These are phyloP conservation scores for Penicillium verhagenii DNA, from an alignment of 495 filamentous ascomycete species.

Conservation along the genomic window DNA sequence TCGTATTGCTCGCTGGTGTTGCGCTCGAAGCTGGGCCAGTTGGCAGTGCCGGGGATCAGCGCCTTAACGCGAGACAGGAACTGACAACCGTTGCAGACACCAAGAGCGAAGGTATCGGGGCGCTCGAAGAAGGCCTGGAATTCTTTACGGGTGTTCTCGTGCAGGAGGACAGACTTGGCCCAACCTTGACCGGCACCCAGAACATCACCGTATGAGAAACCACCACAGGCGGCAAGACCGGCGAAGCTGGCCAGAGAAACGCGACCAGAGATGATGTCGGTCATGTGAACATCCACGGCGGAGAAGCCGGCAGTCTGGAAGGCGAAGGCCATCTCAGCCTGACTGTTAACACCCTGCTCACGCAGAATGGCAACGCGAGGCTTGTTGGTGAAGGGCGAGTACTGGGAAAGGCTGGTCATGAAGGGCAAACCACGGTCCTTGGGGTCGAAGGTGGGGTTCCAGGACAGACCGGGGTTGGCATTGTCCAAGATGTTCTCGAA, in stretches of 20 bases:
- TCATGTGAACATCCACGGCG: constrained; percentile 95
- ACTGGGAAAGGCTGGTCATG: constrained; percentile 57
- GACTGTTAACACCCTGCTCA: constrained; percentile 93
- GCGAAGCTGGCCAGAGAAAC: constrained; percentile 76
- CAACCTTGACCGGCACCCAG: constrained; percentile 93
- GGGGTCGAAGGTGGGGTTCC: constrained; percentile 80
- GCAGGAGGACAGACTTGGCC: constrained; percentile 90
- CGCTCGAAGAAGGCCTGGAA: constrained; percentile 87
- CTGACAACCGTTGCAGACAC: constrained; percentile 97
- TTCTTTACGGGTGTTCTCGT: constrained; percentile 70
- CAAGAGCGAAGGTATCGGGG: constrained; percentile 85
- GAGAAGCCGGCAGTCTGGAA: constrained; percentile 91
- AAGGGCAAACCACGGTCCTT: constrained; percentile 72
- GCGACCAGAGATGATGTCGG: constrained; percentile 76
- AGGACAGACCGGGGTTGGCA: constrained; percentile 77
- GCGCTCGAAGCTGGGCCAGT: constrained; percentile 86
- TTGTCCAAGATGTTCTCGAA: constrained; percentile 74
- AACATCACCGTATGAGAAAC: constrained; percentile 96
- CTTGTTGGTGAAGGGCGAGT: constrained; percentile 64
- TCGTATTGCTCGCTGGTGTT: constrained; percentile 93
- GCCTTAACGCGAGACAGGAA: constrained; percentile 83
- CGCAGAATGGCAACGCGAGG: constrained; percentile 92
- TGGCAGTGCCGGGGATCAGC: constrained; percentile 78
- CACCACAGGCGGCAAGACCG: constrained; percentile 90
- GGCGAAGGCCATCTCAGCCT: constrained; percentile 96